These are phyloP conservation scores for Cladorrhinum sp. DNA, from an alignment of 2,329 filamentous ascomycete genomes.

Conservation along the genomic window DNA sequence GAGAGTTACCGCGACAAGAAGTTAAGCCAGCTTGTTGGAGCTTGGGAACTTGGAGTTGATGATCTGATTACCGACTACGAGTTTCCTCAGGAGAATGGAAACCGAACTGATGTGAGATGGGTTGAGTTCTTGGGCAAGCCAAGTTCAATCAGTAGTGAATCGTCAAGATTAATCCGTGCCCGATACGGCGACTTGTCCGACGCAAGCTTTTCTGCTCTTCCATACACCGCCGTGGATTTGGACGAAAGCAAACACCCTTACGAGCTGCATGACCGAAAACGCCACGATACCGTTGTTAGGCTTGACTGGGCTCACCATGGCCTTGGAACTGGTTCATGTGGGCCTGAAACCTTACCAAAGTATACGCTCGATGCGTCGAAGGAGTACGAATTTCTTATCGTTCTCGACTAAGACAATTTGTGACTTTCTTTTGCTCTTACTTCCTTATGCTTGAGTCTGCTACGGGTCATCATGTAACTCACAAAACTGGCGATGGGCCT, in stretches of 20 bases:
- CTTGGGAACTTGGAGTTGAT: conserved; percentile 46
- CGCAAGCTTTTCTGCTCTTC: conserved; percentile 54
- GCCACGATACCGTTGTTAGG: conserved; percentile 53
- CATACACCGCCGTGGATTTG: conserved; percentile 53
- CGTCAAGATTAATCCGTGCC: conserved; percentile 39
- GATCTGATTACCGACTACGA: conserved; percentile 61
- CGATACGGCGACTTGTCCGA: conserved; percentile 45
- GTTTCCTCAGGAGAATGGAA: conserved; percentile 65
- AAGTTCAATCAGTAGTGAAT: background rate
- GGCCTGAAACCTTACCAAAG: conserved; percentile 50
- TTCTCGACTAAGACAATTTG: conserved; percentile 29
- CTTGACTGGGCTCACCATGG: conserved; percentile 63
- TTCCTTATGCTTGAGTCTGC: too few species aligned
- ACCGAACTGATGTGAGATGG: conserved; percentile 62
- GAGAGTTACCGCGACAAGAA: conserved; percentile 68
- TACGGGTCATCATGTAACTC: too few species aligned
- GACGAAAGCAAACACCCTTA: conserved; percentile 57
- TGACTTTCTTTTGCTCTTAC: background rate
- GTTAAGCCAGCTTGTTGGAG: conserved; percentile 55
- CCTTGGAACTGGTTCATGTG: conserved; percentile 60
- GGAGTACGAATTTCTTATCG: conserved; percentile 44
- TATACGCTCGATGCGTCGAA: conserved; percentile 43
- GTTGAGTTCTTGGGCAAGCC: conserved; percentile 43
- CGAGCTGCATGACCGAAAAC: conserved; percentile 50
- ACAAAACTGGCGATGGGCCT: too few species aligned